Base-by-base conservation (phyloP, 2,329 filamentous ascomycete species). In the Exophiala xenobiotica region DNA sequence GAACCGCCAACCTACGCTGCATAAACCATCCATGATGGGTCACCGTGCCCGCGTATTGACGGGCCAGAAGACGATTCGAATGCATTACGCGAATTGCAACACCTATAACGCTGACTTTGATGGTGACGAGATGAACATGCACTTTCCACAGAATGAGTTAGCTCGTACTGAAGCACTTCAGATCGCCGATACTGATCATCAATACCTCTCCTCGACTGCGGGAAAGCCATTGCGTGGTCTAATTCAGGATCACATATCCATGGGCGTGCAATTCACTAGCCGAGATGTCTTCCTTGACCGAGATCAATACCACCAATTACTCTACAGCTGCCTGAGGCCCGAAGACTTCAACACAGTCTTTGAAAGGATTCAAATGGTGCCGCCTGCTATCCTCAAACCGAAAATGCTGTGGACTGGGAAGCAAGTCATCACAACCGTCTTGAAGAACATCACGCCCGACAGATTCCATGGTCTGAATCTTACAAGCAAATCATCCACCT, bases 41-140 rank as follows among this genome's bases (percentile, higher is more conserved):
- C 93, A 99, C 73, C 83, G 91, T 63, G 93, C 93, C 45, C 83
- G 91, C 54, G 92, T 99, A 4, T 74, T 99, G 14, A 88, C 90
- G 0, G 91, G 90, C 27, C 95, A 99, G 70, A 95, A 95, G 73
- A 97, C 93, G 0, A 91, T 99, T 67, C 90, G 93, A 60, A 97
- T 99, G 92, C 93, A 99, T 75, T 99, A 99, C 72, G 92, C 93
- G 64, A 99, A 99, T 69, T 97, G 93, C 70, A 99, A 99, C 66
- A 96, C 93, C 0, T 99, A 99, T 78, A 99, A 99, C 64, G 93
- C 93, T 24, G 93, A 99, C 78, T 99, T 99, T 66, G 95, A 99
- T 65, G 93, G 93, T 69, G 93, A 99, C 67, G 93, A 99, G 71
- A 99, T 99, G 93, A 99, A 99, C 70, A 95, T 99, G 91, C 93